Evolutionary conservation across 371 early-diverging fungal species (phyloP), one percentile per base, ranked within the genome.

Genomic region (Zancudomyces culisetae): DNA sequence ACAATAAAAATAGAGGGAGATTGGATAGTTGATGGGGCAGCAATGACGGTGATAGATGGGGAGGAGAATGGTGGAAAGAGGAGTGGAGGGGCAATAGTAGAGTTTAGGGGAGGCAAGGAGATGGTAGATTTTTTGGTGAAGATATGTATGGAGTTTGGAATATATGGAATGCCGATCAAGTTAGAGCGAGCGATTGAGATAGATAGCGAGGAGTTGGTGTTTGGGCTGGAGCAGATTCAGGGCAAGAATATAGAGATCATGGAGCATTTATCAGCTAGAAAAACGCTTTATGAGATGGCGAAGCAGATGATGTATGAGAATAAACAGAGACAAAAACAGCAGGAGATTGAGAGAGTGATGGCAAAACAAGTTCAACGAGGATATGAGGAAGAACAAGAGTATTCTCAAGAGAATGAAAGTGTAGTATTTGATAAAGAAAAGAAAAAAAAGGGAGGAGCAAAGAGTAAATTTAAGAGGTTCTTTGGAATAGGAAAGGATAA

Each of bases 41-140:
- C 62, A 30, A 69, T 69, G 45, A 61, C 70, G 39, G 68, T 63
- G 56, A 49, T 69, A 20, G 67, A 67, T 47, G 69, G 69, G 42
- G 64, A 69, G 52, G 65, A 58, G 49, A 61, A 64, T 19, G 56
- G 62, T 22, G 69, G 68, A 10, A 35, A 35, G 6, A 15, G 35
- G 35, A 35, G 15, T 35, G 35, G 35, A 15, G 35, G 35, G 6
- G 64, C 59, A 8, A 56, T 64, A 24, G 58, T 66, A 4, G 58
- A 62, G 21, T 66, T 66, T 57, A 56, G 58, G 45, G 58, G 49
- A 28, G 60, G 61, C 1, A 26, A 27, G 35, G 68, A 66, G 20
- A 61, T 67, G 62, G 55, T 49, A 15, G 48, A 51, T 13, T 60
- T 61, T 13, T 57, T 66, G 47, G 57, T 55, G 0, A 60, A 64